phyloP scores from a whole-genome alignment of 176 grass and related monocot genomes.

The Musa schizocarpa region DNA sequence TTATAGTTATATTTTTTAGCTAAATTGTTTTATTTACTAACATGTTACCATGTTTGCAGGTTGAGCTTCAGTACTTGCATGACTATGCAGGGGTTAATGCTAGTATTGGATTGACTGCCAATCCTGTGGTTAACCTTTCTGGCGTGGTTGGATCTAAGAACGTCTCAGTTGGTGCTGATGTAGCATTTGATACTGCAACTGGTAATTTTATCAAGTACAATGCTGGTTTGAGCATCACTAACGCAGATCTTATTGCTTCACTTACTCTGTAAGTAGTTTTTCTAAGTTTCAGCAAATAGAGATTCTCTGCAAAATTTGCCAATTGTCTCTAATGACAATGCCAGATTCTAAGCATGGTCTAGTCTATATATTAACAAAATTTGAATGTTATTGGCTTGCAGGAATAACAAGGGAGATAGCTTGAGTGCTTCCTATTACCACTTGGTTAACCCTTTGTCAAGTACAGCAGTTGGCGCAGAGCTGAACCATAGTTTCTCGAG shows the following conservation, averaged over 20 bases:
- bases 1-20: background rate
- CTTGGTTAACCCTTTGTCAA: slow-evolving; percentile 26
- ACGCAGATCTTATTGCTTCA: slow-evolving; percentile 66
- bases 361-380: background rate
- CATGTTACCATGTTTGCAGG: slow-evolving; percentile 33
- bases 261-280: slow-evolving; percentile 54
- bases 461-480: slow-evolving; percentile 69
- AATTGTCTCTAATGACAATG: background rate
- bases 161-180: slow-evolving; percentile 60
- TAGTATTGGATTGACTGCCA: slow-evolving; percentile 90
- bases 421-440: slow-evolving; percentile 79
- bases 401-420: slow-evolving; percentile 84
- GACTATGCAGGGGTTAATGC: slow-evolving; percentile 78
- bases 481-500: slow-evolving; percentile 58
- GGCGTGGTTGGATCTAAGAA: slow-evolving; percentile 51
- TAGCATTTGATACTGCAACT: slow-evolving; percentile 82
- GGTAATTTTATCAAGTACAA: slow-evolving; percentile 89
- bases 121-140: slow-evolving; percentile 76
- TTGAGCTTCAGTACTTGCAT: slow-evolving; percentile 85
- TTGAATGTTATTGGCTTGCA: slow-evolving; percentile 25
- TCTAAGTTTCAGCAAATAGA: background rate
- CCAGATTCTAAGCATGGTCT: too few species aligned
- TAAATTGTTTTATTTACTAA: background rate
- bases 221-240: slow-evolving; percentile 66
- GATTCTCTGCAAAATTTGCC: too few species aligned